Base-by-base conservation (phyloP, 2,329 filamentous ascomycete genomes). In the Aspergillus eucalypticola region DNA sequence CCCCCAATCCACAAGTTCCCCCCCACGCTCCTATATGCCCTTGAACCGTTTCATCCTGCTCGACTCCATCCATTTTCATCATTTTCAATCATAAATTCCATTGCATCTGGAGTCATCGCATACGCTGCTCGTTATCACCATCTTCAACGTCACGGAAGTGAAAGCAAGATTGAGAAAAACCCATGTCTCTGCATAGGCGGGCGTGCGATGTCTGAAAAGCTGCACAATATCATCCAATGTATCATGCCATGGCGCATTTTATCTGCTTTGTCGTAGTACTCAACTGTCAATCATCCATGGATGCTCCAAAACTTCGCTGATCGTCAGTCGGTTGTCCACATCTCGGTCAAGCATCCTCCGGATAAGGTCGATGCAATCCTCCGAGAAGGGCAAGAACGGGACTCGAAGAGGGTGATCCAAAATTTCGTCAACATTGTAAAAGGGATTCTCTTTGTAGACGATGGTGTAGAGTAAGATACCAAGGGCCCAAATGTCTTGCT, bases 391-490 rank as follows among this genome's bases (percentile, higher is more conserved):
- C 19, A 81, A 65, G 64, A 79, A 97, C 0, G 95, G 95, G 27
- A 99, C 89, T 51, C 95, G 87, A 60, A 99, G 82, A 69, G 97
- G 94, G 71, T 94, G 93, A 75, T 99, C 95, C 86, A 98, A 96
- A 72, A 99, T 99, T 81, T 99, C 95, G 76, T 99, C 95, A 71
- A 98, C 95, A 77, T 90, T 96, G 83, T 98, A 98, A 77, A 97
- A 99, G 0, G 95, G 94, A 73, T 99, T 99, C 79, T 99, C 95
- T 79, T 98, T 99, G 84, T 99, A 99, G 71, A 98, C 90, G 72
- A 99, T 97, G 27, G 95, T 99, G 81, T 99, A 99, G 13, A 99
- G 86, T 25, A 99, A 84, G 71, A 99, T 98, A 23, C 95, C 95
- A 15, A 99, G 84, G 0, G 95, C 95, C 95, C 95, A 99, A 29